Conservation (phyloP, 176 grass and related monocot species). For the Raddia distichophylla region DNA sequence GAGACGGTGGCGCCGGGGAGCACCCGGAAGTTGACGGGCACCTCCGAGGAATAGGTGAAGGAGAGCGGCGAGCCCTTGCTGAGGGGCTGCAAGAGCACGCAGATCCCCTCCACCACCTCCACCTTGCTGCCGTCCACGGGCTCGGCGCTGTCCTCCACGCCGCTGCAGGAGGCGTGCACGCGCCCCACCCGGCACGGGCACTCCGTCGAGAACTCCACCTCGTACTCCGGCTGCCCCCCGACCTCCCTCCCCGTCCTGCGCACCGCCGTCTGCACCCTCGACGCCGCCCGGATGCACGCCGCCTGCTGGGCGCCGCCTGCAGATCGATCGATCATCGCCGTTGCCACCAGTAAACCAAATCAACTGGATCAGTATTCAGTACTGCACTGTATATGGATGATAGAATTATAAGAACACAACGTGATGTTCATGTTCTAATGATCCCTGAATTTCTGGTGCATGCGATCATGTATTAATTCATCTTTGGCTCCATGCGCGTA, state of each 20-base stretch:
- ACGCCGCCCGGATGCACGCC: no score
- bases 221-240: slow-evolving; percentile 46
- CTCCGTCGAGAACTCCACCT: slow-evolving; percentile 39
- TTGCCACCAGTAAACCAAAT: no score
- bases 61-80: background rate
- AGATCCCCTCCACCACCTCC: slow-evolving; percentile 18
- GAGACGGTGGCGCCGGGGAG: background rate
- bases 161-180: slow-evolving; percentile 46
- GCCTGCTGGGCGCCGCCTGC: no score
- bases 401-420: no score
- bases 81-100: slow-evolving; percentile 28
- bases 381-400: no score
- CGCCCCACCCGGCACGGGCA: slow-evolving; percentile 46
- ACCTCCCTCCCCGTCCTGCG: slow-evolving; percentile 28
- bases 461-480: background rate
- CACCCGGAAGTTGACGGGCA: slow-evolving; percentile 28
- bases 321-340: no score
- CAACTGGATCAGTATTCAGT: no score
- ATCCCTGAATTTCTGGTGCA: no score
- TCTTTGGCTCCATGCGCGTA: no score
- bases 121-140: slow-evolving; percentile 30
- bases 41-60: slow-evolving; percentile 21
- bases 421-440: no score
- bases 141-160: slow-evolving; percentile 50
- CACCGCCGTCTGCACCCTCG: no score